Base-by-base conservation (phyloP, 2,329 filamentous ascomycete species). In the Cercospora zeina region DNA sequence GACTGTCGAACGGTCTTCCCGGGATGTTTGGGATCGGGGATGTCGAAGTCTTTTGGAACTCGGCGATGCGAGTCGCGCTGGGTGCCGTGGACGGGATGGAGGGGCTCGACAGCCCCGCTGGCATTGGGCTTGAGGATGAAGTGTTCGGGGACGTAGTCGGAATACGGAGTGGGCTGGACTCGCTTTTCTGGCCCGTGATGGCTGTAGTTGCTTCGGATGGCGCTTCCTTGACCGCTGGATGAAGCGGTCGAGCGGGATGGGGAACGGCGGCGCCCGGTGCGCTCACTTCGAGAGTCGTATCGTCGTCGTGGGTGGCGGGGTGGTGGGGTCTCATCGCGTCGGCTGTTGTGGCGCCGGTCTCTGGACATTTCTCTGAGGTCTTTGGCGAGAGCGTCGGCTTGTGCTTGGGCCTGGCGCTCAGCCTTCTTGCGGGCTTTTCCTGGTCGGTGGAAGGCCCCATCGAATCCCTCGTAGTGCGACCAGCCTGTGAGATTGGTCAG, bases 401-500 rank as follows among this genome's bases (percentile, higher is more conserved):
- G 27, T 19, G 61, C 60, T 54, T 59, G 36, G 34, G 50, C 60
- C 21, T 62, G 56, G 30, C 53, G 27, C n/a, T 53, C 59, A 37
- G 60, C 65, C 62, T 62, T 59, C 34, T 57, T 58, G 21, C 45
- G 47, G 54, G 56, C 64, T 54, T 68, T 70, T 27, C 63, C 64
- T 30, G 61, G 61, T 37, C 66, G 65, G 61, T 68, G 66, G 14
- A 67, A 67, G 31, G 58, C 58, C 31, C 66, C 67, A 42, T 69
- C 66, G 21, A 67, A 70, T 11, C 60, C 49, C 27, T 68, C 45
- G 62, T 70, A 72, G 62, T 73, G 69, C 13, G 68, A 65, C 50
- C 57, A 49, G 60, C 56, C 56, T 58, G 33, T 14, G 30, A 36
- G 5, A n/a, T 30, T 33, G 11, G 30, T 57, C 37, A 57, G 54